phyloP scores from a whole-genome alignment of 257 asterid species.

The Misopates orontium region DNA sequence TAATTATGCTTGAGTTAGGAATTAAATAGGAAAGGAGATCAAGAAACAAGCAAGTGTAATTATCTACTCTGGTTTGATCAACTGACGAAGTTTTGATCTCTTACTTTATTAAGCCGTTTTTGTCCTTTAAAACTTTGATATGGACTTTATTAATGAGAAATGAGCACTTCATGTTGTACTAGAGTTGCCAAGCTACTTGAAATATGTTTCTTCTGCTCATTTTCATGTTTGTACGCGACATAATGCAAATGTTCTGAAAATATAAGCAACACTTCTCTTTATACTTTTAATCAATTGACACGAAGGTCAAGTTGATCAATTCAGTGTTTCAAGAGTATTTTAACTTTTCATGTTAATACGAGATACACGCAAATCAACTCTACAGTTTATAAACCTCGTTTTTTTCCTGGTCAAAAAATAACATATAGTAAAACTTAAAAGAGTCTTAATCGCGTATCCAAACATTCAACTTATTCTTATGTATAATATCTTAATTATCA shows the following conservation, averaged over 20 bases:
- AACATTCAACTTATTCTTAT: too few species aligned
- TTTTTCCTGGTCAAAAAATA: too few species aligned
- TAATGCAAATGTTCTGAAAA: not conserved
- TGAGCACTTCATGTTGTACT: not conserved
- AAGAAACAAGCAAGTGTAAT: not conserved
- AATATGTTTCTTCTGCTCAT: not conserved
- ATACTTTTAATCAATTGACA: too few species aligned
- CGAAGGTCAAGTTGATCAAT: too few species aligned
- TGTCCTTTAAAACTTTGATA: not conserved
- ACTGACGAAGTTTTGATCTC: conserved; percentile 2
- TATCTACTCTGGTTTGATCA: conserved; percentile 4
- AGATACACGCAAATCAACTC: not conserved
- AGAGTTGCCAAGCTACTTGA: conserved; percentile 2
- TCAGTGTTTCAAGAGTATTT: not conserved
- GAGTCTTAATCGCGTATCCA: too few species aligned
- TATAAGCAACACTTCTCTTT: too few species aligned
- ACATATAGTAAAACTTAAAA: too few species aligned
- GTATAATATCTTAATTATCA: too few species aligned
- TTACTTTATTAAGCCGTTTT: not conserved
- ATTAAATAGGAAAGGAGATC: not conserved
- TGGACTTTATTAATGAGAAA: not conserved
- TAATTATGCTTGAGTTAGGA: not conserved
- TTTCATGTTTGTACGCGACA: not conserved
- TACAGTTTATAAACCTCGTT: too few species aligned
- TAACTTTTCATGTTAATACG: not conserved